Percentiles rank a stretch among this genome's conserved stretches.
Conservation (phyloP, 306 rosid species). For the Luffa aegyptiaca region DNA sequence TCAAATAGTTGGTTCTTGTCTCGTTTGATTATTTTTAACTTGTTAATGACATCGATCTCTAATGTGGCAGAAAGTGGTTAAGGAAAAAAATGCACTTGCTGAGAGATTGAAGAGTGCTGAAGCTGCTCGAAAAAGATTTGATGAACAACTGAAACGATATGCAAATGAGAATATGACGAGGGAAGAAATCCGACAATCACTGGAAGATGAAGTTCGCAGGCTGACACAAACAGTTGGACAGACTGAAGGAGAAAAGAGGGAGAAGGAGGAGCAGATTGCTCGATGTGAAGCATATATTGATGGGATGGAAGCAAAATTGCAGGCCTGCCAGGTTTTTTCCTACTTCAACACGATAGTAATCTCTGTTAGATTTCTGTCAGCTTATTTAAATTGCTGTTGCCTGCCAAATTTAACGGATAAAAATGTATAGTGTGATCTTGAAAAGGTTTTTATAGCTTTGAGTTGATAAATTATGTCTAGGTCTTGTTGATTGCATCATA, state of each 20-base stretch:
- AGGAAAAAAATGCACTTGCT: conserved; percentile 92
- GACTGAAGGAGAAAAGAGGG: conserved; percentile 89
- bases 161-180: conserved; percentile 89
- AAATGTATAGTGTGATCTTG: not conserved
- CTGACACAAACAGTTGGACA: conserved; percentile 94
- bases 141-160: conserved; percentile 81
- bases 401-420: not conserved
- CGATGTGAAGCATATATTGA: conserved; percentile 95
- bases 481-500: not conserved
- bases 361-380: not conserved
- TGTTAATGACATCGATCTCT: conserved; percentile 13
- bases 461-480: not conserved
- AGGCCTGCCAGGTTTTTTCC: conserved; percentile 73
- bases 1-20: not conserved
- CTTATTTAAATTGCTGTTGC: conserved; percentile 8
- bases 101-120: conserved; percentile 96
- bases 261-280: conserved; percentile 93
- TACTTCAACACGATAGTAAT: not conserved
- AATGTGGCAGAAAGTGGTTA: conserved; percentile 65
- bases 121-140: conserved; percentile 93
- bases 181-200: conserved; percentile 89
- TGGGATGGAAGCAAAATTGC: conserved; percentile 96
- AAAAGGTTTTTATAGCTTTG: not conserved
- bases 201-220: conserved; percentile 87
- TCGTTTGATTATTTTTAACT: not conserved